Evolutionary conservation across 495 filamentous ascomycete genomes (phyloP).

Genomic region (Thozetella sp.): DNA sequence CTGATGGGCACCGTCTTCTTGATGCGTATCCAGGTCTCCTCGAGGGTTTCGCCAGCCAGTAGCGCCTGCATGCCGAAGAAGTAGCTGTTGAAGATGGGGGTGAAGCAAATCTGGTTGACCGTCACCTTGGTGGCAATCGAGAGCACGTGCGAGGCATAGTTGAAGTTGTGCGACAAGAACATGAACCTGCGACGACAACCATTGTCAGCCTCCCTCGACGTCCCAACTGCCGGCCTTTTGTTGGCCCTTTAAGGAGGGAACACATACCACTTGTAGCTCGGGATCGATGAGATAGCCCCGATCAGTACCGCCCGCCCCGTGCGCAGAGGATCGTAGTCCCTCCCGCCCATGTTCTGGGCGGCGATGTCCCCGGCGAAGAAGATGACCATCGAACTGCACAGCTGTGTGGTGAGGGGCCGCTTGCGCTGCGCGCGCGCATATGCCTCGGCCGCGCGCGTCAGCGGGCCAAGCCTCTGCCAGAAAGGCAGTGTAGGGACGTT

Average conservation of each 20-base stretch:
- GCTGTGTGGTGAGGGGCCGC: conserved; percentile 76
- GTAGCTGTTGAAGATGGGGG: conserved; percentile 86
- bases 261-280: conserved; percentile 76
- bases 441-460: conserved; percentile 63
- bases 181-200: conserved; percentile 62
- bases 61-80: conserved; percentile 87
- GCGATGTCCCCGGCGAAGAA: conserved; percentile 80
- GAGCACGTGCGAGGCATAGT: conserved; percentile 70
- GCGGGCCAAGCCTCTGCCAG: conserved; percentile 56
- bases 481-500: conserved; percentile 45
- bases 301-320: conserved; percentile 74
- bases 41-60: conserved; percentile 56
- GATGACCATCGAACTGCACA: conserved; percentile 73
- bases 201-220: neutral
- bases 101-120: conserved; percentile 82
- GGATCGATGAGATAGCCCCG: conserved; percentile 71
- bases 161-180: conserved; percentile 78
- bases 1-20: conserved; percentile 75
- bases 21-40: conserved; percentile 69
- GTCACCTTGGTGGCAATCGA: conserved; percentile 75
- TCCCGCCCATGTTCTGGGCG: conserved; percentile 66
- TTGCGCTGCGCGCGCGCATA: conserved; percentile 72
- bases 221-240: neutral
- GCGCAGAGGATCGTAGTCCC: conserved; percentile 68
- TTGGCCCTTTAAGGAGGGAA: neutral